These are phyloP conservation scores for Paecilomyces dactylethromorphus DNA, from an alignment of 2,329 filamentous ascomycete species.

Conservation along the genomic window DNA sequence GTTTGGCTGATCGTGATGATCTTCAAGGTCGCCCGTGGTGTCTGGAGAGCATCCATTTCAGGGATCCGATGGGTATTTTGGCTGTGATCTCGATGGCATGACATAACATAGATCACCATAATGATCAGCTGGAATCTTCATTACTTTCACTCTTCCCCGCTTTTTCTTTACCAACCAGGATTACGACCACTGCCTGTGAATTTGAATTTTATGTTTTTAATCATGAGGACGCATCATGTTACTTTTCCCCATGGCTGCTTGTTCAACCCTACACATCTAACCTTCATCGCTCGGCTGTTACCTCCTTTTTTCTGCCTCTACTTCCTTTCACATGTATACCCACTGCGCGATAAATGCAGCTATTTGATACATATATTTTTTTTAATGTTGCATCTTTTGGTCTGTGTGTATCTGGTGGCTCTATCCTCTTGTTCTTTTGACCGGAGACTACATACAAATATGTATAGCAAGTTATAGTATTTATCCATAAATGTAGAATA, in stretches of 20 bases:
- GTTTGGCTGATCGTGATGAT: conserved; percentile 86
- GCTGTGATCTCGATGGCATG: conserved; percentile 45
- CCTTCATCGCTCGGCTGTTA: neutral
- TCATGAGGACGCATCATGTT: neutral
- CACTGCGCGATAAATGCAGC: neutral
- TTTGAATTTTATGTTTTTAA: neutral
- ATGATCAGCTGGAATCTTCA: neutral
- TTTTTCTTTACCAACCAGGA: neutral
- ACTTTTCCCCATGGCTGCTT: neutral
- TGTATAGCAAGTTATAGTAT: neutral
- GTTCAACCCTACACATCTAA: neutral
- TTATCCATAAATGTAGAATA: neutral
- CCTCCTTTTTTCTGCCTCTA: neutral
- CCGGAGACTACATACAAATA: neutral
- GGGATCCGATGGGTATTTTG: conserved; percentile 77
- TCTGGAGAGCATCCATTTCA: conserved; percentile 53
- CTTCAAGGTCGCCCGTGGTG: conserved; percentile 57
- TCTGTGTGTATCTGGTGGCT: neutral
- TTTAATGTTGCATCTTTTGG: neutral
- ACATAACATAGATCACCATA: neutral
- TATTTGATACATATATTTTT: neutral
- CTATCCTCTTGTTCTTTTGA: neutral
- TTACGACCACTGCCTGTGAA: neutral
- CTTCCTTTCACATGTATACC: neutral
- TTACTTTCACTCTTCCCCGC: neutral